These are phyloP conservation scores for Aspergillus sp. DNA, from an alignment of 2,329 filamentous ascomycete species.

Conservation along the genomic window DNA sequence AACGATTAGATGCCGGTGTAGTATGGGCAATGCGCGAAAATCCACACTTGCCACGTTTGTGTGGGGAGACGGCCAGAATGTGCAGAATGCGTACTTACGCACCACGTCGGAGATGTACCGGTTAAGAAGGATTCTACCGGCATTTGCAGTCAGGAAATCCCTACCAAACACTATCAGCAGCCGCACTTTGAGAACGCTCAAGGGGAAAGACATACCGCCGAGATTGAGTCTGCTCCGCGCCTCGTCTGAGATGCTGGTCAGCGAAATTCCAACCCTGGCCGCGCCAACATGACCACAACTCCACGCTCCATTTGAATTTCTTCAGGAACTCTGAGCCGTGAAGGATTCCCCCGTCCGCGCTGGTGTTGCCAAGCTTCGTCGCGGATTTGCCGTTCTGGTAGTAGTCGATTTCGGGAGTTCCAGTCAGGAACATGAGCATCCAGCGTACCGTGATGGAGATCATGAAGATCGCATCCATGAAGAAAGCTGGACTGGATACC, in stretches of 20 bases:
- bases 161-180: background rate
- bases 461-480: constrained; percentile 4
- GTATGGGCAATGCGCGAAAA: background rate
- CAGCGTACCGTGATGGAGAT: constrained; percentile 2
- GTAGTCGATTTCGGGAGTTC: constrained; percentile 1
- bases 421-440: background rate
- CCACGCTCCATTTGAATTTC: constrained; percentile 2
- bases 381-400: background rate
- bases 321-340: background rate
- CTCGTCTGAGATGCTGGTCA: background rate
- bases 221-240: constrained; percentile 1
- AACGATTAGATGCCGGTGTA: background rate
- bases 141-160: background rate
- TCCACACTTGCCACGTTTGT: no score
- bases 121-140: background rate
- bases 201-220: background rate
- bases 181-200: no score
- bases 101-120: background rate
- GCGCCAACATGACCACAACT: constrained; percentile 1
- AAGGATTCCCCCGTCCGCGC: background rate
- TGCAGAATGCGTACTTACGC: constrained; percentile 1
- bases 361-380: background rate
- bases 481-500: constrained; percentile 1
- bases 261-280: constrained; percentile 2
- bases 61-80: background rate